Conservation (phyloP, 805 yeast species). For the Nakazawaea ernobii region DNA sequence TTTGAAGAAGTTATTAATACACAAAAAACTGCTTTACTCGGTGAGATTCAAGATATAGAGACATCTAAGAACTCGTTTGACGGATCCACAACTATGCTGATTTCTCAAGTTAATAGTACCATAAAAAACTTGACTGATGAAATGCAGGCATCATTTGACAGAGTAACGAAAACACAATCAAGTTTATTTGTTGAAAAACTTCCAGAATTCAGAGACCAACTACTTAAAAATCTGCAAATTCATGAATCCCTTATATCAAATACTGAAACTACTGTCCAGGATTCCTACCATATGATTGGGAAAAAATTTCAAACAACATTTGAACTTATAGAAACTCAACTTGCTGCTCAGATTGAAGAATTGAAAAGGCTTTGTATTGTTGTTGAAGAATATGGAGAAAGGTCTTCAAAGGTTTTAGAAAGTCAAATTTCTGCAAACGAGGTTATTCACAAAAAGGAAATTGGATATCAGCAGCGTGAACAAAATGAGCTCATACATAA, state of each 20-base stretch:
- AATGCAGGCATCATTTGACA: neutral
- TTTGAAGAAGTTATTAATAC: neutral
- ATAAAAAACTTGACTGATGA: neutral
- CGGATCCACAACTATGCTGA: neutral
- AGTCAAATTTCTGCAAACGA: neutral
- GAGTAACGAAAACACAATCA: neutral
- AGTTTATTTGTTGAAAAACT: neutral
- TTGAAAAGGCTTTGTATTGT: neutral
- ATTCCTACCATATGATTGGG: neutral
- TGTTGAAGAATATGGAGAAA: neutral
- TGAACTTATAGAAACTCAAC: neutral
- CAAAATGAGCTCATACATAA: neutral
- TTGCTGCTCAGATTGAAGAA: neutral
- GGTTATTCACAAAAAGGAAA: constrained; percentile 5
- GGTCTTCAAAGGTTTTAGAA: neutral
- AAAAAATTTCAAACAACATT: neutral
- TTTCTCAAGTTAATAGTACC: neutral
- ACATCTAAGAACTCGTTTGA: neutral
- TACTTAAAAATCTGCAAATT: neutral
- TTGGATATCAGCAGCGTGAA: neutral
- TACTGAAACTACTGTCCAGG: neutral
- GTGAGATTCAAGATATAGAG: neutral
- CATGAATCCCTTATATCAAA: neutral
- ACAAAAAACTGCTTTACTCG: neutral
- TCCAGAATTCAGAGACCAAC: neutral